Evolutionary conservation across 768 basidiomycete genomes (phyloP), one percentile per base, ranked within the genome.

Genomic region (Leccinum disarticulatum): DNA sequence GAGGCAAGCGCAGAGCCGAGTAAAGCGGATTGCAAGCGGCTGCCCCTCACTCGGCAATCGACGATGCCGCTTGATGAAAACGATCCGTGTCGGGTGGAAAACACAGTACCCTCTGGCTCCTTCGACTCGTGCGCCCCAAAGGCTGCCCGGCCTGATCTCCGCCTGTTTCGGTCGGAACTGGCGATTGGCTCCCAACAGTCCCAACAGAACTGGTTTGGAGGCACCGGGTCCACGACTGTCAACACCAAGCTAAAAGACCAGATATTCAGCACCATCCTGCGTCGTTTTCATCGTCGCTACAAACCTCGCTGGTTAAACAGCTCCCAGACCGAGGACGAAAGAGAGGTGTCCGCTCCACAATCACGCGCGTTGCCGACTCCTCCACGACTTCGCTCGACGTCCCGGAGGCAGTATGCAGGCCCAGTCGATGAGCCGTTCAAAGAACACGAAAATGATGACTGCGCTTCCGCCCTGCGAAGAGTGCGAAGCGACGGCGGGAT

Each of bases 181-280:
- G 59, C 64, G 5, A 61, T 76, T n/a, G 62, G 61, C 3, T 74
- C 54, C 38, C 67, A 70, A 8, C 66, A 65, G 3, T 59, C 76
- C 11, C 76, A 78, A 19, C 78, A 79, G 13, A 81, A 81, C 50
- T 83, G 82, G 79, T 94, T 94, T 65, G 92, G 90, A 35, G 96
- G 95, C 3, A 91, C 88, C 2, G 96, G 96, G 1, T 93, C 91
- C 14, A 98, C 97, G 6, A 83, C 87, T 55, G 95, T 98, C 60
- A 98, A 99, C 73, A 93, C 90, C 41, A 91, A 86, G 71, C 78
- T 99, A 59, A 95, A 95, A 74, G 95, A 98, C 69, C 94, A 96
- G 66, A 93, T 99, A 50, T 96, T 99, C 70, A 90, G 85, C 61
- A 90, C 91, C 17, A 86, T 98, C 33, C 77, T 98, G 61, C 85